Evolutionary conservation across 345 rosid species (phyloP).

Genomic region (Camelina laxa): DNA sequence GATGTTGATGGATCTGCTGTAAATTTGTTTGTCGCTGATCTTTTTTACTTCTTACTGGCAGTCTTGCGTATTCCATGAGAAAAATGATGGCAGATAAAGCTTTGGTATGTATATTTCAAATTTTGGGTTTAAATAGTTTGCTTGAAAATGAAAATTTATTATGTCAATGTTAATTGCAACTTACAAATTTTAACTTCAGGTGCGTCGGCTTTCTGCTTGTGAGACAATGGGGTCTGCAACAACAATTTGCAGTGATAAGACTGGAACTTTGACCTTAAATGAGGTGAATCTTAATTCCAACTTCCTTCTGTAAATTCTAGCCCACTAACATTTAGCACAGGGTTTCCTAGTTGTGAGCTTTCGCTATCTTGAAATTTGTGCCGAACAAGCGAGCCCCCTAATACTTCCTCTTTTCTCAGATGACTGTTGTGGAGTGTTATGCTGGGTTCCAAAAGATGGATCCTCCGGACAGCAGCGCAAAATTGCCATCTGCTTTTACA

Average conservation of each 20-base stretch:
- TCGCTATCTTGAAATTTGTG: background rate
- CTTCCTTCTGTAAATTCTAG: slow-evolving; percentile 27
- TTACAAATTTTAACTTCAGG: slow-evolving; percentile 56
- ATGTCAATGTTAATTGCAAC: background rate
- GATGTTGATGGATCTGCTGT: slow-evolving; percentile 11
- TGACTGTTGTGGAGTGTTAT: slow-evolving; percentile 88
- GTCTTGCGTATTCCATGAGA: slow-evolving; percentile 97
- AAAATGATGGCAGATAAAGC: slow-evolving; percentile 99
- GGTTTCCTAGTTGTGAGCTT: slow-evolving; percentile 19
- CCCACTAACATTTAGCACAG: background rate
- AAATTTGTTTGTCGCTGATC: slow-evolving; percentile 21
- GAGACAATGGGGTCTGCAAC: slow-evolving; percentile 99
- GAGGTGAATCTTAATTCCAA: slow-evolving; percentile 51
- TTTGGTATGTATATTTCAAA: slow-evolving; percentile 57
- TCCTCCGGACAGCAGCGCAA: slow-evolving; percentile 54
- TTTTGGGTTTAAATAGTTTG: slow-evolving; percentile 5
- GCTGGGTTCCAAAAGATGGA: slow-evolving; percentile 60
- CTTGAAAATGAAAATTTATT: background rate
- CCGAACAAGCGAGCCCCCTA: slow-evolving; percentile 6
- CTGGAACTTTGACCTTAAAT: slow-evolving; percentile 91
- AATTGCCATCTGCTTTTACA: slow-evolving; percentile 49
- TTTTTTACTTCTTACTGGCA: slow-evolving; percentile 41
- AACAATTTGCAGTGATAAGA: slow-evolving; percentile 96
- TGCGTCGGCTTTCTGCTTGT: slow-evolving; percentile 95
- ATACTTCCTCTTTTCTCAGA: slow-evolving; percentile 50